phyloP scores from a whole-genome alignment of 129 eudicot species.

The Tagetes erecta region DNA sequence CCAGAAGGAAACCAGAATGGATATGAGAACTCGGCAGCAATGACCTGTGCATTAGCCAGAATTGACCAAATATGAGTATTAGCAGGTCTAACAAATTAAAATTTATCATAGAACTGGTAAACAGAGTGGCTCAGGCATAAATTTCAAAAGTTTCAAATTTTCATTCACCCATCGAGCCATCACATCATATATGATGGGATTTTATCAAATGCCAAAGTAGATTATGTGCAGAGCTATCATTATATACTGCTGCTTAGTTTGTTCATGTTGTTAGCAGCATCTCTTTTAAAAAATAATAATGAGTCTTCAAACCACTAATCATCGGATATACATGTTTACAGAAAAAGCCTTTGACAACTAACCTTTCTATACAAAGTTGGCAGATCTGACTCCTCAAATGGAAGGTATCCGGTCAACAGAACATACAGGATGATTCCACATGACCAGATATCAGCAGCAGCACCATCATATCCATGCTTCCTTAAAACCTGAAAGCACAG shows the following conservation, averaged over 20 bases:
- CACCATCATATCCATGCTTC: constrained; percentile 87
- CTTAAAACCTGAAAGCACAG: constrained; percentile 59
- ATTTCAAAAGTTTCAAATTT: constrained; percentile 1
- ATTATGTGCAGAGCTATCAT: constrained; percentile 8
- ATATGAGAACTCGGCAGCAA: constrained; percentile 77
- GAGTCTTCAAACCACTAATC: constrained; percentile 14
- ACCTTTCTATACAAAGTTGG: constrained; percentile 89
- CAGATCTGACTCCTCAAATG: constrained; percentile 85
- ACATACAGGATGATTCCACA: constrained; percentile 96
- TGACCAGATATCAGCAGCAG: constrained; percentile 98
- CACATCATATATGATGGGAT: constrained; percentile 11
- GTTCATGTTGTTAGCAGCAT: not conserved
- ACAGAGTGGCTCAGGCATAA: constrained; percentile 5
- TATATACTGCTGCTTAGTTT: not conserved
- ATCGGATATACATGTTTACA: constrained; percentile 12
- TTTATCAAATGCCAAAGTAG: not conserved
- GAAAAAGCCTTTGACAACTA: constrained; percentile 12
- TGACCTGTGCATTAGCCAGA: constrained; percentile 50
- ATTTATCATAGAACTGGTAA: constrained; percentile 5
- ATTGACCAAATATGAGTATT: constrained; percentile 31
- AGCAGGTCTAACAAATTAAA: constrained; percentile 12
- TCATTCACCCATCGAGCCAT: constrained; percentile 15
- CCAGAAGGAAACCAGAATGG: constrained; percentile 88
- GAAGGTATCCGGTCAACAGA: constrained; percentile 87
- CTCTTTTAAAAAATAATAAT: not conserved